Conservation (phyloP, 768 basidiomycete genomes). For the Macrolepiota albuminosa region DNA sequence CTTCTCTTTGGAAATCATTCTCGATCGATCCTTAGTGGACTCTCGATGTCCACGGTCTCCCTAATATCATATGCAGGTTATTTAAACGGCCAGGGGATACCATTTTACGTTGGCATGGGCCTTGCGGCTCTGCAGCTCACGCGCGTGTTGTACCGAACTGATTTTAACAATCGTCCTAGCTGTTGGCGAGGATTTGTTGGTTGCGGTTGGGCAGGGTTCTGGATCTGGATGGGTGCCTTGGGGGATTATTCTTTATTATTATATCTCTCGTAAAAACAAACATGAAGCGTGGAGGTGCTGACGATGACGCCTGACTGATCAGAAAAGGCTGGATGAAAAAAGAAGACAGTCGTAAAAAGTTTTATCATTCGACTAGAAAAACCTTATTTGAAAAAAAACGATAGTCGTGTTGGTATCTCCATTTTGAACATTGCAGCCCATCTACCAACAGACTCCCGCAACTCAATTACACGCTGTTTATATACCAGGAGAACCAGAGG, state of each 20-base stretch:
- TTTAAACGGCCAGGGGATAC: conserved; percentile 67
- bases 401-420: conserved; percentile 35
- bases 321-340: background rate
- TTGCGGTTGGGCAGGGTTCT: conserved; percentile 86
- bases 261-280: conserved; percentile 11
- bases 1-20: conserved; percentile 81
- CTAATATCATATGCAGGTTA: conserved; percentile 76
- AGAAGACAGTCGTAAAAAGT: background rate
- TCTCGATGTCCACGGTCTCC: conserved; percentile 71
- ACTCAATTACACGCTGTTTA: no score
- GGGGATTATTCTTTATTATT: conserved; percentile 54
- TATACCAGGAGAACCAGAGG: background rate
- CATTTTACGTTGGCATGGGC: conserved; percentile 77
- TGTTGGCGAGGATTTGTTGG: conserved; percentile 90
- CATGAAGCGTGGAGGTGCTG: background rate
- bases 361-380: background rate
- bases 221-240: conserved; percentile 79
- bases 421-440: background rate
- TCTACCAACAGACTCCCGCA: background rate
- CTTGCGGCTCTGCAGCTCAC: conserved; percentile 74
- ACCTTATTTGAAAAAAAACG: background rate
- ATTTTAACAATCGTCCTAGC: conserved; percentile 71
- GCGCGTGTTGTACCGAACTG: conserved; percentile 67
- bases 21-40: conserved; percentile 65
- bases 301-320: background rate